These are phyloP conservation scores for Penicillium rolfsii DNA, from an alignment of 2,329 filamentous ascomycete genomes.

Conservation along the genomic window DNA sequence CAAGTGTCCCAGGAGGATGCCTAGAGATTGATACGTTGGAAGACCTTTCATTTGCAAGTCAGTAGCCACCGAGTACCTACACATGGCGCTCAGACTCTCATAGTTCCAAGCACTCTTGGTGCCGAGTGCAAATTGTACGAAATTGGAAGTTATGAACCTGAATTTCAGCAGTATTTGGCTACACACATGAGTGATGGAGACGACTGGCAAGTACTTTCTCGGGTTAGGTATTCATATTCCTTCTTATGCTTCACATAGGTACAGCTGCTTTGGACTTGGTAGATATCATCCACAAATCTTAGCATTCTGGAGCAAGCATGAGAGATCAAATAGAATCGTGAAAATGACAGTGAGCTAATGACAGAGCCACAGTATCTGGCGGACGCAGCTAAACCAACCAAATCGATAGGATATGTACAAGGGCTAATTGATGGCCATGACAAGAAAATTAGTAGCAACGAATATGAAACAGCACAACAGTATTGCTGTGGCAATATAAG, in stretches of 20 bases:
- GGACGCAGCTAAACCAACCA: not conserved
- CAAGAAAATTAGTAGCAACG: not conserved
- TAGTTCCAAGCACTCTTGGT: not conserved
- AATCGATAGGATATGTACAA: constrained; percentile 3
- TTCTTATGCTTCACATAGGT: too few relatives aligned
- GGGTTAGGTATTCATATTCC: not conserved
- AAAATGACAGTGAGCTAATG: not conserved
- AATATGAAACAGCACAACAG: not conserved
- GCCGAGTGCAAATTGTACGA: too few relatives aligned
- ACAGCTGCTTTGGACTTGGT: not conserved
- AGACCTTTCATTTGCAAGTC: not conserved
- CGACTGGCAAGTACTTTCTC: not conserved
- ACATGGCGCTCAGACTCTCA: not conserved
- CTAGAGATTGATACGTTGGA: not conserved
- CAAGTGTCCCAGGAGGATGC: not conserved
- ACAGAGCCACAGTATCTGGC: not conserved
- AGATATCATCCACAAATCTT: not conserved
- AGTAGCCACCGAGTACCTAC: not conserved
- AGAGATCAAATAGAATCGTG: not conserved
- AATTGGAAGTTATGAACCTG: not conserved
- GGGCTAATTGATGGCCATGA: not conserved
- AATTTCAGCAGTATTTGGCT: not conserved
- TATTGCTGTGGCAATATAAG: not conserved
- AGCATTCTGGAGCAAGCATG: not conserved
- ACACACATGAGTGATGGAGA: not conserved